Evolutionary conservation across 2,329 filamentous ascomycete species (phyloP), one percentile per base, ranked within the genome.

Genomic region (Alternaria postmessia): DNA sequence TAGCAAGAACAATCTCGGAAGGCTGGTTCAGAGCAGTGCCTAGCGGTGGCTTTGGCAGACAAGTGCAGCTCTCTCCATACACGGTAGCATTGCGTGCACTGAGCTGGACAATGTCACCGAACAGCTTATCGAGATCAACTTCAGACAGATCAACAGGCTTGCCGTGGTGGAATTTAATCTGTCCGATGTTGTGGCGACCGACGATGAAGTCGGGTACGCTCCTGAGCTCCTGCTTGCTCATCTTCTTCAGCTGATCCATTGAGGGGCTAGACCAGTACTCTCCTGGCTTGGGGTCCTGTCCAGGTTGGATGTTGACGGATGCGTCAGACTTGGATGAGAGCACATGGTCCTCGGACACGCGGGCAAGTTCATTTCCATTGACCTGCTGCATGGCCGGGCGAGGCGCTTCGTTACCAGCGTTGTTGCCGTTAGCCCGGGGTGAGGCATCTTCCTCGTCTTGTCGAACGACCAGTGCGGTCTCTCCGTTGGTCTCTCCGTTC

Each of bases 1-100:
- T 94, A 75, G 95, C 90, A 11, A 99, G 86, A n/a, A 86, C 88
- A 65, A 99, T 94, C 38, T 87, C 89, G 0, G 95, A 92, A 3
- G 93, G 94, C 7, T 97, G 92, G 72, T 99, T 99, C 65, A 99
- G 85, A 6, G 93, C 94, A 73, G 93, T 92, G 59, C 96, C 95
- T 59, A 89, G 85, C 0, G 90, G 86, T 16, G 95, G 94, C 80
- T 97, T 99, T 74, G 89, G 88, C 5, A 75, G 67, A 24, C 66
- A 66, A 7, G 68, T 61, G 44, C 64, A 72, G 32, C 65, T 69
- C 18, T 86, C 85, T 41, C 88, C 83, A 73, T 99, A 99, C 7
- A 98, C 95, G 0, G 94, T 97, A 24, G 93, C 92, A 8, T 90
- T 90, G 36, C 95, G 91, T 51, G 89, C 85, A 43, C 87, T 86